These are phyloP conservation scores for Chrysoporthe deuterocubensis DNA, from an alignment of 2,329 filamentous ascomycete genomes.

Conservation along the genomic window DNA sequence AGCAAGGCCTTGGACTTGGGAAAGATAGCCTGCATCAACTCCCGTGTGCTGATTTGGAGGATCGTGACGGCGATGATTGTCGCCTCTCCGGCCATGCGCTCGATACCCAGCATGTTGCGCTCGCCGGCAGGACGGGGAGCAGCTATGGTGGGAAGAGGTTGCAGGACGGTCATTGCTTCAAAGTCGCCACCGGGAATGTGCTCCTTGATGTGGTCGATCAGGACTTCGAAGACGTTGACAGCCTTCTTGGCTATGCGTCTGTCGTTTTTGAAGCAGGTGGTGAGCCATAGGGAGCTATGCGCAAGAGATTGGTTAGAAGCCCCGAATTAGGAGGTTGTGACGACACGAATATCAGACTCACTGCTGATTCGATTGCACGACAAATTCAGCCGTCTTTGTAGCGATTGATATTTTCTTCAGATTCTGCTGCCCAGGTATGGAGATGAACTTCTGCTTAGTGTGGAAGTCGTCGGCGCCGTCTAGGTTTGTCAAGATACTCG, in stretches of 20 bases:
- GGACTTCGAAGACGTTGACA: background rate
- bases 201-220: constrained; percentile 3
- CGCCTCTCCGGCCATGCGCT: background rate
- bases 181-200: background rate
- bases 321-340: background rate
- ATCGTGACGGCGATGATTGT: background rate
- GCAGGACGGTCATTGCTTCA: background rate
- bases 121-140: too few relatives aligned
- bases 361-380: background rate
- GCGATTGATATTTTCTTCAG: background rate
- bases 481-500: background rate
- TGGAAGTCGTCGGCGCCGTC: background rate
- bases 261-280: constrained; percentile 2
- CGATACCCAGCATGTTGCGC: constrained; percentile 1
- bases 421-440: background rate
- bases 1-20: background rate
- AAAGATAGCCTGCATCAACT: background rate
- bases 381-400: background rate
- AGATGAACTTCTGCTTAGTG: background rate
- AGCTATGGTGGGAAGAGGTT: background rate
- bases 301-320: background rate
- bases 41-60: background rate
- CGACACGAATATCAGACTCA: background rate
- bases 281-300: background rate
- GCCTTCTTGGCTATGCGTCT: constrained; percentile 2